Conservation (phyloP, 2,329 filamentous ascomycete species). For the Fusarium pseudocircinatum region DNA sequence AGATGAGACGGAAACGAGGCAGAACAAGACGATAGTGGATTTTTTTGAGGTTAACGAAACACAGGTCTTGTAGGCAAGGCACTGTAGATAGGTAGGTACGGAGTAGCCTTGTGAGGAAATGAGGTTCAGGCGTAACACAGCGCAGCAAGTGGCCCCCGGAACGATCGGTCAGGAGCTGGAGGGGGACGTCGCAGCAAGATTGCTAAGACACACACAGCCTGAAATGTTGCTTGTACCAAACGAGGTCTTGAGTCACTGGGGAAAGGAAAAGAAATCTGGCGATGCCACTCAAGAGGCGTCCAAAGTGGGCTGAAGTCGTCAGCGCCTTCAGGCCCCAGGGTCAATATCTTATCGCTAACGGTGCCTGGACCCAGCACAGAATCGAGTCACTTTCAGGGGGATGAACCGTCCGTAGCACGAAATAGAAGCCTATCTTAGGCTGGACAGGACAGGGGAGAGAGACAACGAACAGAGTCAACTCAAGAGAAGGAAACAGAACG, state of each 20-base stretch:
- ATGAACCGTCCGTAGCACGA: constrained; percentile 14
- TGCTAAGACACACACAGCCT: neutral
- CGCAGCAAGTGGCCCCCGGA: constrained; percentile 33
- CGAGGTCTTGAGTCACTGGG: constrained; percentile 9
- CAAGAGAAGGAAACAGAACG: constrained; percentile 7
- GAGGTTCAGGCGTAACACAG: constrained; percentile 6
- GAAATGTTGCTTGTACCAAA: neutral
- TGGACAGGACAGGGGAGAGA: neutral
- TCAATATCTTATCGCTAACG: constrained; percentile 26
- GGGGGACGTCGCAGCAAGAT: neutral
- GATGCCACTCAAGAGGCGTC: constrained; percentile 30
- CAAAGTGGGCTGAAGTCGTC: constrained; percentile 36
- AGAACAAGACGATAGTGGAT: neutral
- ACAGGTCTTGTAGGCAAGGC: constrained; percentile 3
- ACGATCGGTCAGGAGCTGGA: constrained; percentile 41
- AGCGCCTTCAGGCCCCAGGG: constrained; percentile 14
- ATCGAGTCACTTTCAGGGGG: constrained; percentile 40
- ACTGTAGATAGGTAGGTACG: neutral
- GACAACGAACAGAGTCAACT: constrained; percentile 5
- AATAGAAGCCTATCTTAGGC: neutral
- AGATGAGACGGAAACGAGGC: constrained; percentile 4
- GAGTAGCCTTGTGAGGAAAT: constrained; percentile 15
- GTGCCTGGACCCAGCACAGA: constrained; percentile 11
- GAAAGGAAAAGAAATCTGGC: constrained; percentile 24
- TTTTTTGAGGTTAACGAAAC: constrained; percentile 14